Conservation (phyloP, 1,139 yeast genomes). For the Saccharomyces pastorianus region DNA sequence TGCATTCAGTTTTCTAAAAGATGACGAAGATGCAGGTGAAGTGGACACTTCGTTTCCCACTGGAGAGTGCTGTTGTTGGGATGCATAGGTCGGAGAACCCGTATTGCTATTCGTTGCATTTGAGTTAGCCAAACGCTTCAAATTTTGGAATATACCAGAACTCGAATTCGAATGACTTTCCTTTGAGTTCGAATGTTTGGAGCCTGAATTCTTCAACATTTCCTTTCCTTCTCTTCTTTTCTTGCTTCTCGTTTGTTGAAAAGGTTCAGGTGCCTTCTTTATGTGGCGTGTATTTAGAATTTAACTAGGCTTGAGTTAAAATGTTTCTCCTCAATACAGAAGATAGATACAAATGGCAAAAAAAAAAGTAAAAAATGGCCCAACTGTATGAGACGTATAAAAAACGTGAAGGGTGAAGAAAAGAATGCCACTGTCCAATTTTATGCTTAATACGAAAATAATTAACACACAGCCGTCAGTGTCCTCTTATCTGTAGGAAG, state of each 20-base stretch:
- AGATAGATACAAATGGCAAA: background rate
- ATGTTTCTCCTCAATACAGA: background rate
- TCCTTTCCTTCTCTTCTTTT: background rate
- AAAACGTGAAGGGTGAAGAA: background rate
- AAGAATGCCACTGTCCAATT: background rate
- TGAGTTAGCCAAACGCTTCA: constrained; percentile 14
- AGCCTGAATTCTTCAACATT: constrained; percentile 6
- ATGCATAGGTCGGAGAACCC: background rate
- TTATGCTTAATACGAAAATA: background rate
- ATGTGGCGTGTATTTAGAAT: background rate
- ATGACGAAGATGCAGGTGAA: background rate
- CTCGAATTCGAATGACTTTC: constrained; percentile 2
- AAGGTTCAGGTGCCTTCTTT: background rate
- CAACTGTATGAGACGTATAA: background rate
- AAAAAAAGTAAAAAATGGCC: background rate
- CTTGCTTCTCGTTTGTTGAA: background rate
- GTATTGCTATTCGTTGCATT: background rate
- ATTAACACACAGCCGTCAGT: background rate
- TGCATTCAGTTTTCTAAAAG: constrained; percentile 5
- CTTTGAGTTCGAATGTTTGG: constrained; percentile 4
- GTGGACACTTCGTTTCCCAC: background rate
- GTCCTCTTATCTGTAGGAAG: background rate
- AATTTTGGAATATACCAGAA: constrained; percentile 13
- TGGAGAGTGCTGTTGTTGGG: background rate
- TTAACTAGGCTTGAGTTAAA: background rate